Evolutionary conservation across 495 filamentous ascomycete species (phyloP), one percentile per base, ranked within the genome.

Genomic region (Glonium stellatum): DNA sequence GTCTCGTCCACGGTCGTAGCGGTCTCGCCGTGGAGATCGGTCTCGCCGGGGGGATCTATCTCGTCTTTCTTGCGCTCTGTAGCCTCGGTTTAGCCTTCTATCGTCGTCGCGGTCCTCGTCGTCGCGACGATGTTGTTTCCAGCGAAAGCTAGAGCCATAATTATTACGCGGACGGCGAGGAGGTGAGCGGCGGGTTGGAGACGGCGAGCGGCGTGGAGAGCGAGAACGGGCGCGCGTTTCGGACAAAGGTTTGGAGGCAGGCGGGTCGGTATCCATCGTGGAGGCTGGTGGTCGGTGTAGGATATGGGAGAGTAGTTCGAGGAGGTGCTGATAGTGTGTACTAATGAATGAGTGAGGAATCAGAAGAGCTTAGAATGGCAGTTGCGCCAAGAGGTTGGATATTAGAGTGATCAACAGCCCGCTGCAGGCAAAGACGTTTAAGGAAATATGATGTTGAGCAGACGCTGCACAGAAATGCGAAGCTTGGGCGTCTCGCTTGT

Each of bases 141-240:
- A 66, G 31, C 65, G 66, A 12, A 67, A 59, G 47, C 67, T 61
- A 3, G 62, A 65, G 63, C 21, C 55, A 54, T 46, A 50, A 31
- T 53, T 59, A 15, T 25, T 31, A 50, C 47, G 50, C 54, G 55
- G 49, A 34, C 35, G 55, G 52, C 48, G 59, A 19, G 48, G 46
- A 50, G 59, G 66, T n/a, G 34, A 47, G 4, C 41, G 37, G 1
- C 46, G 58, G 34, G 15, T 18, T 52, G 47, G 27, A 11, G 23
- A 31, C 10, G 48, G 63, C 6, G 55, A 57, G 34, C 60, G 60
- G 6, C 55, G 59, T 34, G 44, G 55, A 13, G 15, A 25, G 49
- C 53, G 55, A 3, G 53, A 55, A 11, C 39, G 39, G 39, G 39
- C 2, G 2, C 3, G 39, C 13, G 39, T 15, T 4, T 44, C 13